Percentiles rank a stretch among this genome's conserved stretches.
These are phyloP conservation scores for Spongiforma sp. DNA, from an alignment of 1,284 basidiomycete genomes.

Conservation along the genomic window DNA sequence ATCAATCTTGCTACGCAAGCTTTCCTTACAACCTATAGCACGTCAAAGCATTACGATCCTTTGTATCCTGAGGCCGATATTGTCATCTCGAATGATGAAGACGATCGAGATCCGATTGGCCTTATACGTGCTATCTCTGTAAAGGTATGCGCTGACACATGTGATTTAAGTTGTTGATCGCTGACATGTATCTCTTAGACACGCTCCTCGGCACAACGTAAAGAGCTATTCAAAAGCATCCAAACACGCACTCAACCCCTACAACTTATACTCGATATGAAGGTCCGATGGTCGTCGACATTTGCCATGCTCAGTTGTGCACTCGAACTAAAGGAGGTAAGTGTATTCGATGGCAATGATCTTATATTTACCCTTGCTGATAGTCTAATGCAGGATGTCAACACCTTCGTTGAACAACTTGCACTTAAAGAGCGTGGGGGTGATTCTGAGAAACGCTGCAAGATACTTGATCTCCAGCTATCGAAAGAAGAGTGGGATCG, in stretches of 20 bases:
- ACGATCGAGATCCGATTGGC: neutral
- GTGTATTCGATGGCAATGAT: neutral
- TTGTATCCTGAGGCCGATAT: neutral
- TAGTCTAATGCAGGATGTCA: neutral
- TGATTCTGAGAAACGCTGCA: neutral
- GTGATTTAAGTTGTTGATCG: neutral
- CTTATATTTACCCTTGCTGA: neutral
- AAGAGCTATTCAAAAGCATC: neutral
- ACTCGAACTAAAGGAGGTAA: neutral
- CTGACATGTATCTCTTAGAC: neutral
- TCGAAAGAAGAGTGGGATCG: neutral
- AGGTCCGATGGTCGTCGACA: neutral
- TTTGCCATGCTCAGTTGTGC: neutral
- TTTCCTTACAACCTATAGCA: neutral
- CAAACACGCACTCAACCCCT: neutral
- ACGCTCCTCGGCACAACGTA: neutral
- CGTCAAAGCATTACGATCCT: neutral
- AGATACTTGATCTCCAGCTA: neutral
- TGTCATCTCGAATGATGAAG: neutral
- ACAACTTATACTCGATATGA: neutral
- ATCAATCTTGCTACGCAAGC: neutral
- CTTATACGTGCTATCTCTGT: neutral
- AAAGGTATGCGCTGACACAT: neutral
- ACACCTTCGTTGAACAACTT: neutral
- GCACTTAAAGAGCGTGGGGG: neutral